Base-by-base conservation (phyloP, 441 rosid species). In the Flueggea neowawraea region DNA sequence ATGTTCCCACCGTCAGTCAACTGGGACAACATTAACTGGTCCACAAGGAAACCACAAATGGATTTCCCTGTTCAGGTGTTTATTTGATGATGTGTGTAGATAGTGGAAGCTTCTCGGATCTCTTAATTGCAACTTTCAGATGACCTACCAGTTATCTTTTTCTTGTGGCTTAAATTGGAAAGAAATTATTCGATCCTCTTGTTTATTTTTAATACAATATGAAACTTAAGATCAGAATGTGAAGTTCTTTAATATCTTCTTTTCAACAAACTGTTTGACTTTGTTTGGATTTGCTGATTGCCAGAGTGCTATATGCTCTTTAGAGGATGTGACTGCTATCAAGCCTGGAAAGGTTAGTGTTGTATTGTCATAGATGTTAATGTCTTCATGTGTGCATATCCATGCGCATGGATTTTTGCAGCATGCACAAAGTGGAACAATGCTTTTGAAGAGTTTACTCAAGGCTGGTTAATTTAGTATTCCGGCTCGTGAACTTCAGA, bases 61-160 rank as follows among this genome's bases (percentile, higher is more conserved):
- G 99, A 95, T 85, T 92, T 91, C 77, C 98, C 98, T 63, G 91
- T 95, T 73, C 99, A 95, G 99, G 98, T 91, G 60, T 62, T 50
- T 57, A 60, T 69, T 65, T 31, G 50, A 22, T 22, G 1, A 22
- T 36, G 41, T 36, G 41, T 36, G 41, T 8, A 36, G 41, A 36
- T 36, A 22, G 28, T 22, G 28, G 28, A 22, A 22, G 2, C 1
- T 0, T 22, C 28, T 22, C 28, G 28, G 2, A 22, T 22, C 28
- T 22, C 28, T 22, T 22, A 22, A 22, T 22, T 22, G 28, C 28
- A 22, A 22, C 28, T 22, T 22, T 22, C 28, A 22, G 1, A 22
- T 22, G 28, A 22, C 1, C 2, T 2, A 22, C 28, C 28, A 2
- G 1, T 22, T 22, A 22, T 22, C 28, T 22, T 22, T 22, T 22